phyloP scores from a whole-genome alignment of 257 asterid genomes.

The Salvia rosmarinus region DNA sequence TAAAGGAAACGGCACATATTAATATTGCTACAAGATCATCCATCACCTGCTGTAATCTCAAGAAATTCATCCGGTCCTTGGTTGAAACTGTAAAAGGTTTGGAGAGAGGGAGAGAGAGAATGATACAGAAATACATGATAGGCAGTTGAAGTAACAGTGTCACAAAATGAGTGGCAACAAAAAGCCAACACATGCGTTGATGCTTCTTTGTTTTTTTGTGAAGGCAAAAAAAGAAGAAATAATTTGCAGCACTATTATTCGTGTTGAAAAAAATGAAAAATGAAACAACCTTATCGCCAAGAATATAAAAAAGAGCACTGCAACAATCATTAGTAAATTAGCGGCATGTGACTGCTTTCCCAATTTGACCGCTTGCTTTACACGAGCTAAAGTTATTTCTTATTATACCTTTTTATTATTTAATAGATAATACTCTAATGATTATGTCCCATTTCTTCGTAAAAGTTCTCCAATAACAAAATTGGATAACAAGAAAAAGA shows the following conservation, averaged over 20 bases:
- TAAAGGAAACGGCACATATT: neutral
- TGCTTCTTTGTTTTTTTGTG: slow-evolving; percentile 29
- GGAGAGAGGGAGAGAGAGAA: neutral
- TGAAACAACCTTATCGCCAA: slow-evolving; percentile 25
- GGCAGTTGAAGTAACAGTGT: slow-evolving; percentile 27
- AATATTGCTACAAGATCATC: slow-evolving; percentile 8
- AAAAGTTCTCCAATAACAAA: neutral
- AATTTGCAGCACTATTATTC: neutral
- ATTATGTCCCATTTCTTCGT: neutral
- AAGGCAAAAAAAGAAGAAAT: neutral
- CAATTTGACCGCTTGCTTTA: neutral
- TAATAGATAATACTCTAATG: neutral
- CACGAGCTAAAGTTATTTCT: neutral
- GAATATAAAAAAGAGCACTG: too few species aligned
- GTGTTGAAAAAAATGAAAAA: neutral
- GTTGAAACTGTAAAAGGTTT: neutral
- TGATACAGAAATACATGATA: slow-evolving; percentile 8
- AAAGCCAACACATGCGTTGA: slow-evolving; percentile 44
- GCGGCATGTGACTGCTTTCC: slow-evolving; percentile 32
- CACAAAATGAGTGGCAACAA: slow-evolving; percentile 38
- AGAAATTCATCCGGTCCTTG: neutral
- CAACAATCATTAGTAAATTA: slow-evolving; percentile 31
- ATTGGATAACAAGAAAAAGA: neutral
- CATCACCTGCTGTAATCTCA: slow-evolving; percentile 32
- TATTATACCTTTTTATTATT: neutral